Base-by-base conservation (phyloP, 768 basidiomycete genomes). In the Amanita subjunquillea region DNA sequence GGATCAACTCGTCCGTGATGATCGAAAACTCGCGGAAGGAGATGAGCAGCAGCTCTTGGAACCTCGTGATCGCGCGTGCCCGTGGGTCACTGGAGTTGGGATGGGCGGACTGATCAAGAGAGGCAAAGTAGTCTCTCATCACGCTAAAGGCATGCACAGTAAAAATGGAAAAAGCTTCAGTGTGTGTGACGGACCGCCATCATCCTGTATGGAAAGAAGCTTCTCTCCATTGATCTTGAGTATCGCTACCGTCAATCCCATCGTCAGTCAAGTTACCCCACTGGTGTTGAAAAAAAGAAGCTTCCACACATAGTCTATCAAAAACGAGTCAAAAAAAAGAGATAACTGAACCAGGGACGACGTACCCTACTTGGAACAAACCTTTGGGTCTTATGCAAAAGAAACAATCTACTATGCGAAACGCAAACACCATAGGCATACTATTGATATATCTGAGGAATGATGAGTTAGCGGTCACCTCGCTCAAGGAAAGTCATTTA, bases 311-410 rank as follows among this genome's bases (percentile, higher is more conserved):
- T 50, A 83, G 72, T 51, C 81, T 82, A 60, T 17, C 42, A 48
- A 60, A 41, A 53, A n/a, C 53, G 17, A 53, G 49, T 60, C 63
- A 56, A 44, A 52, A 15, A 50, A 51, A 15, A 43, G 52, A 13
- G 29, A 3, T 22, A 49, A 42, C 13, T 53, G 25, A 22, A 45
- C 3, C 12, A 32, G 22, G 25, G 30, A 12, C 34, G n/a, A n/a
- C n/a, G 66, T 65, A 93, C 91, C 93, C 95, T 50, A 99, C 91
- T 79, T 99, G 96, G 73, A 99, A 99, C 39, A 99, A 71, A 2
- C 98, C 96, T 60, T 95, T 98, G 0, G 94, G 91, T 0, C 96
- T 96, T 95, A 99, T 97, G 59, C 92, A 93, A 70, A 97, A 86
- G 73, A 97, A 94, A 65, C 94, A 97, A 64, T 98, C 94, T 2